Percentiles rank a stretch among this genome's conserved stretches.
Conservation (phyloP, 352 stramenopile species). For the Phytophthora cryptogea region DNA sequence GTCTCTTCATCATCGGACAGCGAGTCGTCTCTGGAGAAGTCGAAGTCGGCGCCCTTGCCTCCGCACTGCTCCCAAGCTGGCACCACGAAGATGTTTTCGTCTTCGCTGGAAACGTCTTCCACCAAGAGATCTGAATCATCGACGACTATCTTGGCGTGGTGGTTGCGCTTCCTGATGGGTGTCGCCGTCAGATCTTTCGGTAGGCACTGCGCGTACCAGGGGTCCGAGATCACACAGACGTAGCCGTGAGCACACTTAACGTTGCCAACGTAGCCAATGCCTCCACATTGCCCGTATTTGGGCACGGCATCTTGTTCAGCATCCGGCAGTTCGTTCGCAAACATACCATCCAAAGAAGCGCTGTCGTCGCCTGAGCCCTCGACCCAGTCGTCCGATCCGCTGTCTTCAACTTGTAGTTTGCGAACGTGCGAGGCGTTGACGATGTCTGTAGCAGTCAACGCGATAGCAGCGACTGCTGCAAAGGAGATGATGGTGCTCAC, state of each 20-base stretch:
- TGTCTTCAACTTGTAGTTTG: constrained; percentile 14
- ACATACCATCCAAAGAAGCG: not conserved
- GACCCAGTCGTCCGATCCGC: constrained; percentile 5
- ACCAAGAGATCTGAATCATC: constrained; percentile 16
- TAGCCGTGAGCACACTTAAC: constrained; percentile 22
- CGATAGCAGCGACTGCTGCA: constrained; percentile 3
- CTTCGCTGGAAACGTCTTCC: constrained; percentile 2
- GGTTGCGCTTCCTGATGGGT: constrained; percentile 7
- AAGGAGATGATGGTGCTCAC: constrained; percentile 2
- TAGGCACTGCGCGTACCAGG: constrained; percentile 56
- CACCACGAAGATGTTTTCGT: constrained; percentile 4
- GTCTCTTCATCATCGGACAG: constrained; percentile 17
- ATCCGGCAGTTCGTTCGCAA: constrained; percentile 10
- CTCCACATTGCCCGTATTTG: constrained; percentile 38
- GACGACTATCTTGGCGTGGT: constrained; percentile 8
- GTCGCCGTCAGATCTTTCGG: constrained; percentile 13
- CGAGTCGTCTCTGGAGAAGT: constrained; percentile 16
- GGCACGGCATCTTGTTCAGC: constrained; percentile 16
- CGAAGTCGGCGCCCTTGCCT: constrained; percentile 38
- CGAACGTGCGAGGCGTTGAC: constrained; percentile 14
- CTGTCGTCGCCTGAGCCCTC: constrained; percentile 16
- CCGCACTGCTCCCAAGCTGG: constrained; percentile 35
- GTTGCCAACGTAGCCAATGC: constrained; percentile 25
- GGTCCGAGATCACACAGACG: constrained; percentile 32
- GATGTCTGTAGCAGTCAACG: constrained; percentile 1